These are phyloP conservation scores for Bisporella sp. DNA, from an alignment of 2,329 filamentous ascomycete species.

Conservation along the genomic window DNA sequence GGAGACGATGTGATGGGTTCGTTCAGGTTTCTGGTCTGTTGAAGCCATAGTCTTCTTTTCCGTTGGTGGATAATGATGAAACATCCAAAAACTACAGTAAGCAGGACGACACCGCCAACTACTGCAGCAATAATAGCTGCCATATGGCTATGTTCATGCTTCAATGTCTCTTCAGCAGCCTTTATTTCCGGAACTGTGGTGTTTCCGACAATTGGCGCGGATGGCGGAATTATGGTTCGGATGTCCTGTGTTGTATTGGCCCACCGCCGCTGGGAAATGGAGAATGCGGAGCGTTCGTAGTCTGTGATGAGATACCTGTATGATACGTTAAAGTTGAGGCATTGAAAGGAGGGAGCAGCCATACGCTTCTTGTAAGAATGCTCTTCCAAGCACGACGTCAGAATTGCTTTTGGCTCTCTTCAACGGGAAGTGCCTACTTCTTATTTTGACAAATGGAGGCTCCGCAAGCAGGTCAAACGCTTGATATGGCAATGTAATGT, in stretches of 20 bases:
- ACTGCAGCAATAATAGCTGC: background rate
- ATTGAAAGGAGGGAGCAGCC: background rate
- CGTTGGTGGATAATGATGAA: too few species aligned
- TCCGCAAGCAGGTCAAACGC: conserved; percentile 32
- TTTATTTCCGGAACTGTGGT: too few species aligned
- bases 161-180: too few species aligned
- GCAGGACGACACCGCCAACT: background rate
- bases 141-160: too few species aligned
- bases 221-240: conserved; percentile 12
- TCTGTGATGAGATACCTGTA: conserved; percentile 26
- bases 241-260: conserved; percentile 11
- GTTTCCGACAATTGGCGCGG: background rate
- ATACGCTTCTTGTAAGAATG: conserved; percentile 34
- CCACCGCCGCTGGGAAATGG: conserved; percentile 27
- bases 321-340: background rate
- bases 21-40: too few species aligned
- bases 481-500: conserved; percentile 31
- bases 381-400: conserved; percentile 32
- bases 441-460: conserved; percentile 24
- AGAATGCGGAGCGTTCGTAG: conserved; percentile 34
- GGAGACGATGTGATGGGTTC: too few species aligned
- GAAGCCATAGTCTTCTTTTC: too few species aligned
- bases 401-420: conserved; percentile 27
- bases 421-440: conserved; percentile 32
- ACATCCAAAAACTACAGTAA: too few species aligned